These are phyloP conservation scores for Cercis canadensis DNA, from an alignment of 306 rosid genomes.

Conservation along the genomic window DNA sequence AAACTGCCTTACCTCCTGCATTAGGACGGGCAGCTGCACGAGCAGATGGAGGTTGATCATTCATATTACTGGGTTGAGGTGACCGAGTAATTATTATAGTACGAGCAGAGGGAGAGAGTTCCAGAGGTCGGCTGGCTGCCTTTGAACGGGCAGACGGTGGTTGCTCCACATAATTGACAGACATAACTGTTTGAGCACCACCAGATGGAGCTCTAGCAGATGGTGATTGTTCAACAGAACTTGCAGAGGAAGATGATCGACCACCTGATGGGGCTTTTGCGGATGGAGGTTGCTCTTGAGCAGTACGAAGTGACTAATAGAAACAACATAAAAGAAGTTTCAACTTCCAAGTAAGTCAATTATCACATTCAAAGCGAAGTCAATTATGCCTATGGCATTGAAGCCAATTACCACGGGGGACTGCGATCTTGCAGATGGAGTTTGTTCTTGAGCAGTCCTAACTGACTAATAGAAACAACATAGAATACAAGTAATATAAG, in stretches of 20 bases:
- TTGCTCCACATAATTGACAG: constrained; percentile 50
- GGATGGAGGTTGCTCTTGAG: constrained; percentile 63
- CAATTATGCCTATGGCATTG: not conserved
- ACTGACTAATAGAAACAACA: constrained; percentile 37
- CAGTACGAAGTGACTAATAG: constrained; percentile 55
- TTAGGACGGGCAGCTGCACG: constrained; percentile 58
- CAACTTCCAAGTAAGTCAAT: constrained; percentile 28
- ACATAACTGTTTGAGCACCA: constrained; percentile 43
- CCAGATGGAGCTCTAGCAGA: constrained; percentile 20
- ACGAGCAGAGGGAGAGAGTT: constrained; percentile 62
- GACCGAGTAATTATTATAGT: constrained; percentile 41
- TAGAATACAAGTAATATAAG: too few relatives aligned
- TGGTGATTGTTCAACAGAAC: constrained; percentile 55
- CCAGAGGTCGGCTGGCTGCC: constrained; percentile 43
- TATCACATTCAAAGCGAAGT: not conserved
- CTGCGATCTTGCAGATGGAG: constrained; percentile 40
- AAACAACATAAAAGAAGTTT: constrained; percentile 27
- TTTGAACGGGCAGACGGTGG: constrained; percentile 53
- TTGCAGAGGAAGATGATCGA: constrained; percentile 40
- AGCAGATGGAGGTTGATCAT: constrained; percentile 68
- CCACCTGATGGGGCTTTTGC: constrained; percentile 36
- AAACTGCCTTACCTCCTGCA: constrained; percentile 60
- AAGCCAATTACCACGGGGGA: constrained; percentile 48
- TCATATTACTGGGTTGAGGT: constrained; percentile 37
- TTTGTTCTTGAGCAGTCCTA: constrained; percentile 44